Conservation (phyloP, 2,329 filamentous ascomycete species). For the Tolypocladium pustulatum region DNA sequence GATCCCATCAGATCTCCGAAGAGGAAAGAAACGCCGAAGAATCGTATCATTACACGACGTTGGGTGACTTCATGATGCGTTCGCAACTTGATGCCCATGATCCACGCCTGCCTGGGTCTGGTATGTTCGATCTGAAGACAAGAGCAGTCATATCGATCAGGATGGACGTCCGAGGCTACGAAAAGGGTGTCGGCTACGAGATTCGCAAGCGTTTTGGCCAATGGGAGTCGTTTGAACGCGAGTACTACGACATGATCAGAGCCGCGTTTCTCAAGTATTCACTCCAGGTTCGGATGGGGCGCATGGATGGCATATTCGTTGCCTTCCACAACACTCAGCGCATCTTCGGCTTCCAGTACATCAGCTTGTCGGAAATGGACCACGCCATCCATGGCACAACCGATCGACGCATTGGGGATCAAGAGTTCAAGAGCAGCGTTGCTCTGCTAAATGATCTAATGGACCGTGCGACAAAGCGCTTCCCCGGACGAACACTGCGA, state of each 20-base stretch:
- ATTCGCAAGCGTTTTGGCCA: conserved; percentile 65
- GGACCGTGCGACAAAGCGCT: conserved; percentile 62
- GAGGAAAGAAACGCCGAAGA: conserved; percentile 64
- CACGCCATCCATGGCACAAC: conserved; percentile 70
- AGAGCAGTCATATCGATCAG: conserved; percentile 84
- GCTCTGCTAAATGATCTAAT: conserved; percentile 69
- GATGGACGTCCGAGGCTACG: conserved; percentile 66
- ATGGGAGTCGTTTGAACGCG: conserved; percentile 88
- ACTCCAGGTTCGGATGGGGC: conserved; percentile 88
- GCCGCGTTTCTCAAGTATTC: conserved; percentile 95
- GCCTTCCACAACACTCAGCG: conserved; percentile 91
- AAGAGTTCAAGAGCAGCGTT: conserved; percentile 78
- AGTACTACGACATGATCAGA: conserved; percentile 95
- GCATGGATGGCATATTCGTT: conserved; percentile 98
- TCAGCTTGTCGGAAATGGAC: conserved; percentile 82
- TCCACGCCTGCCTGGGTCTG: conserved; percentile 72
- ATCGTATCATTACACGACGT: conserved; percentile 76
- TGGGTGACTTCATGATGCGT: conserved; percentile 84
- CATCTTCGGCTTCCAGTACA: conserved; percentile 96
- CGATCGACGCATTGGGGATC: conserved; percentile 58
- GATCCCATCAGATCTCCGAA: conserved; percentile 58
- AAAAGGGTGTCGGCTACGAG: conserved; percentile 76
- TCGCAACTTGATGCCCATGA: conserved; percentile 92
- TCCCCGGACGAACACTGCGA: conserved; percentile 65
- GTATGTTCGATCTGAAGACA: conserved; percentile 95